These are phyloP conservation scores for Kwoniella mangroviensis DNA, from an alignment of 768 basidiomycete species.

Conservation along the genomic window DNA sequence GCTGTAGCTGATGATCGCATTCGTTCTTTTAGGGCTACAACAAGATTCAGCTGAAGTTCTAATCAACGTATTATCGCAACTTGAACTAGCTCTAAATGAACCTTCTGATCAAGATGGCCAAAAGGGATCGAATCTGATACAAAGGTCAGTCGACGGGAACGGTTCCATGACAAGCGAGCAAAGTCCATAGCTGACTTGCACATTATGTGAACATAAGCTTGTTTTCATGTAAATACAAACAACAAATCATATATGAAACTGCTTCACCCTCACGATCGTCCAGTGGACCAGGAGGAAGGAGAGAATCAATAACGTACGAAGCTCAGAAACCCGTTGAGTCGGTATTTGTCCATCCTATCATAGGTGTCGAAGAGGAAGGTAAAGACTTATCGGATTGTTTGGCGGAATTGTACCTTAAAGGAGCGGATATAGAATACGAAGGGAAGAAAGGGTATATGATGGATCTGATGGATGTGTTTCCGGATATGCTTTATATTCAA, in stretches of 20 bases:
- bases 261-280: slow-evolving; percentile 8
- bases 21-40: slow-evolving; percentile 69
- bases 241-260: slow-evolving; percentile 60
- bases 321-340: slow-evolving; percentile 74
- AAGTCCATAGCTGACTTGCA: background rate
- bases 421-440: slow-evolving; percentile 83
- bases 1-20: background rate
- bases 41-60: slow-evolving; percentile 99
- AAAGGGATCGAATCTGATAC: slow-evolving; percentile 73
- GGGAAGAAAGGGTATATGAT: slow-evolving; percentile 78
- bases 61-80: slow-evolving; percentile 99
- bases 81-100: slow-evolving; percentile 85
- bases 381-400: slow-evolving; percentile 94
- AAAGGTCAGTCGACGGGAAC: slow-evolving; percentile 64
- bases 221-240: slow-evolving; percentile 87
- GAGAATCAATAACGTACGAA: slow-evolving; percentile 13
- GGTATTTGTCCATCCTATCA: slow-evolving; percentile 88
- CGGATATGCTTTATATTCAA: slow-evolving; percentile 91
- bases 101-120: slow-evolving; percentile 61
- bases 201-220: slow-evolving; percentile 59
- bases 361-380: slow-evolving; percentile 82
- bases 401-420: slow-evolving; percentile 75
- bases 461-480: slow-evolving; percentile 80
- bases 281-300: background rate
- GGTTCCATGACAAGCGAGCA: background rate